Evolutionary conservation across 1,284 basidiomycete species (phyloP).

Genomic region (Cerioporus squamosus): DNA sequence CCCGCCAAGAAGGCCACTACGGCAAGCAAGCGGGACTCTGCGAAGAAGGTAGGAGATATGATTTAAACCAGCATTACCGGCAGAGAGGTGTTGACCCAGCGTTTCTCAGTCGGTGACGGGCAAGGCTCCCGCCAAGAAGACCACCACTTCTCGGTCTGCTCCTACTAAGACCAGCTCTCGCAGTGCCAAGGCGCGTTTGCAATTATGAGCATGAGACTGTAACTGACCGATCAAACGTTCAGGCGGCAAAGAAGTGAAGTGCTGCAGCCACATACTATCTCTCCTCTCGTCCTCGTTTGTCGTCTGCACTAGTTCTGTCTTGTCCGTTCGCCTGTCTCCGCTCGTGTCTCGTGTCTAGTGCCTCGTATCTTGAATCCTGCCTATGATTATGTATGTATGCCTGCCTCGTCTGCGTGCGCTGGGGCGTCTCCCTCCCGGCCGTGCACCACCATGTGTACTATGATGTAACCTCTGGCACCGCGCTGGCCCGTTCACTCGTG

Average conservation of each 20-base stretch:
- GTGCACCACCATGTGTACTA: constrained; percentile 10
- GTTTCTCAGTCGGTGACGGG: constrained; percentile 55
- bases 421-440: not conserved
- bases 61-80: not conserved
- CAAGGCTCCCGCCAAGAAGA: constrained; percentile 42
- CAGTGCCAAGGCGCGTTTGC: constrained; percentile 23
- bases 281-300: constrained; percentile 11
- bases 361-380: constrained; percentile 3
- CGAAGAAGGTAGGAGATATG: constrained; percentile 52
- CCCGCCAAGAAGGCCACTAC: constrained; percentile 53
- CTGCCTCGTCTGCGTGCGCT: not conserved
- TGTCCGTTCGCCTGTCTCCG: not conserved
- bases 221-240: not conserved
- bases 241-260: constrained; percentile 35
- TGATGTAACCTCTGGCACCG: constrained; percentile 3
- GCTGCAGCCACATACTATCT: constrained; percentile 1
- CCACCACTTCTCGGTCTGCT: constrained; percentile 29
- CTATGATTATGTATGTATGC: constrained; percentile 22
- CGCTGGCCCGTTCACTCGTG: constrained; percentile 5
- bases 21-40: constrained; percentile 50
- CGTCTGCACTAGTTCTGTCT: constrained; percentile 17
- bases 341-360: not conserved
- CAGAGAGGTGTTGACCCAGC: not conserved
- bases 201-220: not conserved
- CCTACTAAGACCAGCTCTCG: constrained; percentile 33